Evolutionary conservation across 257 asterid genomes (phyloP).

Genomic region (Misopates orontium): DNA sequence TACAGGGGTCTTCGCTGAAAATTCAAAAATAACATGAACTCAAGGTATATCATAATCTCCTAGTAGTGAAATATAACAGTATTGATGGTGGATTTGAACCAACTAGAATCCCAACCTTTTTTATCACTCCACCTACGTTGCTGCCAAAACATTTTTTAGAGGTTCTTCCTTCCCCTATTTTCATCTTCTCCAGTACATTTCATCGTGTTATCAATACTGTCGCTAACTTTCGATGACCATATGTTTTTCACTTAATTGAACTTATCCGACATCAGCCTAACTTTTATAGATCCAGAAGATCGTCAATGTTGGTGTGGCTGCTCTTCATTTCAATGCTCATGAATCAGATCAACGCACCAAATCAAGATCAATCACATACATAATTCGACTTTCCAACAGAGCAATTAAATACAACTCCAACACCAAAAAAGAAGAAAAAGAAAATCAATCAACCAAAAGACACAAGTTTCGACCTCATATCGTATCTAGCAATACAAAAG

Average conservation of each 20-base stretch:
- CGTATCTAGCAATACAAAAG: background rate
- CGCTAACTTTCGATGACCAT: background rate
- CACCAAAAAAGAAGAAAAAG: constrained; percentile 7
- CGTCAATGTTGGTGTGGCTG: background rate
- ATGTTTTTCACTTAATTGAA: background rate
- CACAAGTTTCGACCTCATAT: no score
- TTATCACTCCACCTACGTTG: constrained; percentile 17
- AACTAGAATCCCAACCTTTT: constrained; percentile 7
- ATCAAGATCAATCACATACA: background rate
- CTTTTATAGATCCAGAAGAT: constrained; percentile 9
- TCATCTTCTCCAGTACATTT: background rate
- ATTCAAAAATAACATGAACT: background rate
- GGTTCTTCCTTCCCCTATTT: background rate
- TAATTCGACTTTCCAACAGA: background rate
- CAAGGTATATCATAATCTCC: no score
- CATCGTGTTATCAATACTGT: background rate
- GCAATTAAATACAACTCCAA: constrained; percentile 20
- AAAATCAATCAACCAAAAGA: constrained; percentile 1
- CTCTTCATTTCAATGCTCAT: background rate
- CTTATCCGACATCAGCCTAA: constrained; percentile 11
- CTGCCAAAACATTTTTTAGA: constrained; percentile 12
- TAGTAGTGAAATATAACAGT: no score
- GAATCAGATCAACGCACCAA: constrained; percentile 19
- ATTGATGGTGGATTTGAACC: no score
- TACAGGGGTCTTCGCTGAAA: background rate